These are phyloP conservation scores for Aspergillus sp. DNA, from an alignment of 2,329 filamentous ascomycete genomes.

Conservation along the genomic window DNA sequence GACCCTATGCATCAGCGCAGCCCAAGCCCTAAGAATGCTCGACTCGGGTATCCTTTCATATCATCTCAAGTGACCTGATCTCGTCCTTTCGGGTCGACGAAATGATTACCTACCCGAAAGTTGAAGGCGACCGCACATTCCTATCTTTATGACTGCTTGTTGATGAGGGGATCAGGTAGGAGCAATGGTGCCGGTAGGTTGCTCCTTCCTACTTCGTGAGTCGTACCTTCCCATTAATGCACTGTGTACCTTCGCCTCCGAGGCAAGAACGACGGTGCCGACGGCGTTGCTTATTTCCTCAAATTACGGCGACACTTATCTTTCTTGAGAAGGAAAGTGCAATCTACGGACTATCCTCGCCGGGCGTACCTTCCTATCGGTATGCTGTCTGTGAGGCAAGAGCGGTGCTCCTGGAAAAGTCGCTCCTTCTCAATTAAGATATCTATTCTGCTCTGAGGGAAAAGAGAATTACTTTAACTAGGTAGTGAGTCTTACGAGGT, in stretches of 20 bases:
- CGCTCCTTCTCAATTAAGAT: background rate
- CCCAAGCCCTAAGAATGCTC: conserved; percentile 44
- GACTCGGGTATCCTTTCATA: conserved; percentile 41
- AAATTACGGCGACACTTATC: no score
- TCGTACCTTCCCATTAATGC: background rate
- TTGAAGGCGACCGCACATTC: background rate
- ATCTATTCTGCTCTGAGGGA: no score
- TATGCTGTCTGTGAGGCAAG: no score
- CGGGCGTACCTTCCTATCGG: no score
- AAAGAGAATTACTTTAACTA: no score
- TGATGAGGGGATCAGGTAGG: background rate
- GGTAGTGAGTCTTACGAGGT: no score
- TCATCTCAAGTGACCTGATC: conserved; percentile 12
- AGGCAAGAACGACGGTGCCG: background rate
- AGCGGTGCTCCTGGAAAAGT: no score
- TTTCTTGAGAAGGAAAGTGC: no score
- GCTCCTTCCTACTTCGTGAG: background rate
- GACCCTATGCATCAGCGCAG: conserved; percentile 46
- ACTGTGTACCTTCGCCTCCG: background rate
- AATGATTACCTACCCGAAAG: no score
- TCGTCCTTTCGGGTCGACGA: background rate
- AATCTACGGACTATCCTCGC: no score
- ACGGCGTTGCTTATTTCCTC: no score
- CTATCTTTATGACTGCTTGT: background rate
- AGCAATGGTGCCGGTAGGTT: background rate